These are phyloP conservation scores for Sporisorium scitamineum DNA, from an alignment of 1,284 basidiomycete species.

Conservation along the genomic window DNA sequence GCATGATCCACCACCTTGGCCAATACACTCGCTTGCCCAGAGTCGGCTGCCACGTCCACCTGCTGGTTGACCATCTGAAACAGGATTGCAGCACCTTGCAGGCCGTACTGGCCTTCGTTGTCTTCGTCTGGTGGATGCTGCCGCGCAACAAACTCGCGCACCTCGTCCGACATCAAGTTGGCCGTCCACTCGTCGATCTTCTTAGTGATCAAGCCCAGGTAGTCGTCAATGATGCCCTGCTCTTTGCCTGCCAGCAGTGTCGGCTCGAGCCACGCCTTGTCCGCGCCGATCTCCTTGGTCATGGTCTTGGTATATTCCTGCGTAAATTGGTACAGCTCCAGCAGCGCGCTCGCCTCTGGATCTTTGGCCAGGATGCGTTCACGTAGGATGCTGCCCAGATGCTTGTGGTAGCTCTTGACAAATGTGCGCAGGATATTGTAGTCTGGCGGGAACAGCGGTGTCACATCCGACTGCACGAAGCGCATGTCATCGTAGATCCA, in stretches of 20 bases:
- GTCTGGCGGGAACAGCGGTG: constrained; percentile 89
- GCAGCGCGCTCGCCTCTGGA: constrained; percentile 86
- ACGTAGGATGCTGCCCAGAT: constrained; percentile 82
- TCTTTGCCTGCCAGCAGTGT: constrained; percentile 89
- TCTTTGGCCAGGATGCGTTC: constrained; percentile 78
- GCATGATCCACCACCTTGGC: constrained; percentile 89
- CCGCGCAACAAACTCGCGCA: constrained; percentile 84
- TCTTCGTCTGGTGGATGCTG: constrained; percentile 88
- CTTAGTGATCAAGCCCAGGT: constrained; percentile 88
- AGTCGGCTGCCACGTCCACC: constrained; percentile 92
- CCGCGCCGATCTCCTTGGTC: constrained; percentile 85
- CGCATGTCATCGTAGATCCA: constrained; percentile 98
- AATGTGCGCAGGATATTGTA: constrained; percentile 87
- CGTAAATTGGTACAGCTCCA: constrained; percentile 89
- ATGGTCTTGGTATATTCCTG: constrained; percentile 95
- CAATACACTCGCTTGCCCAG: constrained; percentile 92
- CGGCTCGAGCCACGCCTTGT: constrained; percentile 73
- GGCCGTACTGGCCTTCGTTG: constrained; percentile 88
- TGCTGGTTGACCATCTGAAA: constrained; percentile 99
- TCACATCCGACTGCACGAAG: constrained; percentile 86
- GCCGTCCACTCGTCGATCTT: constrained; percentile 98
- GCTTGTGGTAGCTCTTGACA: constrained; percentile 90
- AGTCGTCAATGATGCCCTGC: constrained; percentile 93
- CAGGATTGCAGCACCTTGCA: constrained; percentile 91
- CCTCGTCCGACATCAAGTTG: constrained; percentile 92